These are phyloP conservation scores for Ajuga chamaepitys DNA, from an alignment of 257 asterid species.

Conservation along the genomic window DNA sequence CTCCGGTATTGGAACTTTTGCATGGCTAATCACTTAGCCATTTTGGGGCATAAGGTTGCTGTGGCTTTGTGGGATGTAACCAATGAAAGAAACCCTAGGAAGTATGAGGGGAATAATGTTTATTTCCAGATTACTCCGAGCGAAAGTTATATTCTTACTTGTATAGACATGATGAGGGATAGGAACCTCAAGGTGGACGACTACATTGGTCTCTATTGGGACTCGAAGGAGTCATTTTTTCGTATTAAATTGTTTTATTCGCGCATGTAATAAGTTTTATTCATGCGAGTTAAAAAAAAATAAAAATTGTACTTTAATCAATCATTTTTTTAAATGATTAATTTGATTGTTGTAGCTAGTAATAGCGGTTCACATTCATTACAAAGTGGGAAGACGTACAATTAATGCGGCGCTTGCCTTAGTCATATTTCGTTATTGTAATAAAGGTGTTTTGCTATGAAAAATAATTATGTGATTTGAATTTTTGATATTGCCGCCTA, in stretches of 20 bases:
- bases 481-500: no score
- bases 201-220: conserved; percentile 44
- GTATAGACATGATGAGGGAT: conserved; percentile 35
- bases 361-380: no score
- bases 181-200: conserved; percentile 29
- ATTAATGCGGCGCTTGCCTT: no score
- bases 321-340: neutral
- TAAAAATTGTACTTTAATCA: neutral
- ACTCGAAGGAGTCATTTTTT: conserved; percentile 14
- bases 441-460: neutral
- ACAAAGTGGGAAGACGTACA: no score
- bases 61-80: conserved; percentile 53
- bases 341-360: no score
- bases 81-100: conserved; percentile 21
- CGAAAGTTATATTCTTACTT: conserved; percentile 26
- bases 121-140: conserved; percentile 27
- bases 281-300: neutral
- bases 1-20: conserved; percentile 42
- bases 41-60: conserved; percentile 22
- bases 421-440: neutral
- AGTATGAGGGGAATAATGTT: conserved; percentile 12
- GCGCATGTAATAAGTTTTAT: neutral
- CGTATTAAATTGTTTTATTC: conserved; percentile 22
- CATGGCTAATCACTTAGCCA: conserved; percentile 28
- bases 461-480: neutral